These are phyloP conservation scores for Globisporangium echinulatum DNA, from an alignment of 352 stramenopile genomes.

Conservation along the genomic window DNA sequence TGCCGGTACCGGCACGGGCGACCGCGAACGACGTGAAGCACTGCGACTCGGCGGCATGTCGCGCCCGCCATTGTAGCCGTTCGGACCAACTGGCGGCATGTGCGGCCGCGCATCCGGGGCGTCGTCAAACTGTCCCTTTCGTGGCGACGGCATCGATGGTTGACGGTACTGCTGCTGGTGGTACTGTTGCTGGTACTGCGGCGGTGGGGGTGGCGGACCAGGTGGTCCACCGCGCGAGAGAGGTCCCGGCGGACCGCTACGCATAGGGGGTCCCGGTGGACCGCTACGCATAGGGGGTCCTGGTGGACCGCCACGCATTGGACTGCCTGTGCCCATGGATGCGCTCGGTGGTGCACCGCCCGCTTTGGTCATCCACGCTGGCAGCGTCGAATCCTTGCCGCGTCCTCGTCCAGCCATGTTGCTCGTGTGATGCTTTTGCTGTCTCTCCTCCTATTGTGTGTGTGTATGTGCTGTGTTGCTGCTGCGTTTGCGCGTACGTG, in stretches of 20 bases:
- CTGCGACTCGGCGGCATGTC: background rate
- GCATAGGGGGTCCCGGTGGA: background rate
- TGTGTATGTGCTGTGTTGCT: background rate
- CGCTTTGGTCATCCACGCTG: slow-evolving; percentile 83
- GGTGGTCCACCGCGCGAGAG: background rate
- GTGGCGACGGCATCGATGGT: slow-evolving; percentile 18
- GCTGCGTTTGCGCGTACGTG: background rate
- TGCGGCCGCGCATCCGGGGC: slow-evolving; percentile 23
- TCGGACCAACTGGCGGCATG: background rate
- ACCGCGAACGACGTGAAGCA: slow-evolving; percentile 4
- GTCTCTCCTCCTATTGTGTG: background rate
- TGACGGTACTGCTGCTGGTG: slow-evolving; percentile 5
- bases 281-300: background rate
- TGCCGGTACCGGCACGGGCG: background rate
- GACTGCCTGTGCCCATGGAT: too few relatives aligned
- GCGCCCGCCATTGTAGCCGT: slow-evolving; percentile 7
- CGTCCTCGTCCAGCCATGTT: slow-evolving; percentile 77
- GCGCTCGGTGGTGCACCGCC: slow-evolving; percentile 11
- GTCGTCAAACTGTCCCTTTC: slow-evolving; percentile 65
- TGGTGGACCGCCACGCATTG: background rate
- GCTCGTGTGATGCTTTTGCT: background rate
- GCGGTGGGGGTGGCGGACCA: slow-evolving; percentile 13
- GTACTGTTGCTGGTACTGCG: slow-evolving; percentile 5
- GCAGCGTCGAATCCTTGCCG: slow-evolving; percentile 61
- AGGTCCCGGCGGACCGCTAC: background rate